phyloP scores from a whole-genome alignment of 495 filamentous ascomycete species.

The Xylaria scruposa region DNA sequence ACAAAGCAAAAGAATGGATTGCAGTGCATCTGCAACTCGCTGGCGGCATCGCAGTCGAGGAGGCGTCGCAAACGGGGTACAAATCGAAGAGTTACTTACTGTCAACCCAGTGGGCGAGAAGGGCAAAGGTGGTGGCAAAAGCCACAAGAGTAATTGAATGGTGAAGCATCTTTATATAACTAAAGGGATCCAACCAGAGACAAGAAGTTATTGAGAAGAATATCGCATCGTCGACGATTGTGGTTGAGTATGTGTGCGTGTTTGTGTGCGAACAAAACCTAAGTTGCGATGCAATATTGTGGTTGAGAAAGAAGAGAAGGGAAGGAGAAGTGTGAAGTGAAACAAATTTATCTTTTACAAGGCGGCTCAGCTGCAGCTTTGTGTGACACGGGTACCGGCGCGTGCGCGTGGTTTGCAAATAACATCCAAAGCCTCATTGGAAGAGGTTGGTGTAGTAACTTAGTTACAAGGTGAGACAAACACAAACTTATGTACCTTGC shows the following conservation, averaged over 20 bases:
- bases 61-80: background rate
- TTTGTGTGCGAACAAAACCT: background rate
- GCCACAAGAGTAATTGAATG: constrained; percentile 11
- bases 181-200: background rate
- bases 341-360: background rate
- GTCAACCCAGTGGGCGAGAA: background rate
- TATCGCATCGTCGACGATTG: background rate
- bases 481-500: background rate
- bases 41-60: no score
- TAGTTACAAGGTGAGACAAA: background rate
- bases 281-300: background rate
- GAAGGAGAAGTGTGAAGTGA: background rate
- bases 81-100: constrained; percentile 11
- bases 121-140: background rate
- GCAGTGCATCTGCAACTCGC: background rate
- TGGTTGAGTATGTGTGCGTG: background rate
- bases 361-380: background rate
- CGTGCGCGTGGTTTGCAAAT: background rate
- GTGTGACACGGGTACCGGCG: background rate
- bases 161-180: background rate
- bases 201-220: background rate
- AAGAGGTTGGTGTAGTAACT: background rate
- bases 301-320: background rate
- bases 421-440: background rate
- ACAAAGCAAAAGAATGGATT: background rate